These are phyloP conservation scores for Hypoxylon sp. DNA, from an alignment of 2,329 filamentous ascomycete species.

Conservation along the genomic window DNA sequence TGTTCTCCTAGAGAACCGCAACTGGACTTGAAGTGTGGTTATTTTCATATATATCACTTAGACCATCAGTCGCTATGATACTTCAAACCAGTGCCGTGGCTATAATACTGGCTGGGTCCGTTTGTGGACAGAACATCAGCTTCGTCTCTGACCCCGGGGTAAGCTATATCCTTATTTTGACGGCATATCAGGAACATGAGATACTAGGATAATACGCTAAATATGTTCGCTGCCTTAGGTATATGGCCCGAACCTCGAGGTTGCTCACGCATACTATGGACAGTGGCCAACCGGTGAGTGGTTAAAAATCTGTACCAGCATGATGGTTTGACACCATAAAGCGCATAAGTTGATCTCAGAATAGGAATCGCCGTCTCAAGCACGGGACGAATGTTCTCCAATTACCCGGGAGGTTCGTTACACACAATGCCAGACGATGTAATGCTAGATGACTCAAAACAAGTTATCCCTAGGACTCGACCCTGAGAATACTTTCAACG, in stretches of 20 bases:
- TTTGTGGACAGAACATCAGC: conserved; percentile 24
- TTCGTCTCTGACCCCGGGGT: conserved; percentile 36
- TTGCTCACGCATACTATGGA: conserved; percentile 59
- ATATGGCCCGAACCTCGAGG: conserved; percentile 54
- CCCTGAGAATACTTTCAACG: conserved; percentile 52
- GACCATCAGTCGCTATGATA: neutral
- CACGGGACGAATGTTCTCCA: conserved; percentile 59
- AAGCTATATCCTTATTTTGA: neutral
- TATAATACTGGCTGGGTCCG: neutral
- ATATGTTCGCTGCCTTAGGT: conserved; percentile 27
- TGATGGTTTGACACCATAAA: neutral
- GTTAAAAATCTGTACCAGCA: too few relatives aligned
- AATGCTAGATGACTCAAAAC: neutral
- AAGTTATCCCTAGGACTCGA: conserved; percentile 51
- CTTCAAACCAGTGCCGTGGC: neutral
- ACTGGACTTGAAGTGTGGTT: neutral
- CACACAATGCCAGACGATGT: neutral
- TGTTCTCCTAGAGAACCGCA: neutral
- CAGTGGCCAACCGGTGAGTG: conserved; percentile 54
- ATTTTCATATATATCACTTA: too few relatives aligned
- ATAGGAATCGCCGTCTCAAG: conserved; percentile 58
- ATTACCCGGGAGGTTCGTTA: conserved; percentile 52
- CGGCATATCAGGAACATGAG: too few relatives aligned
- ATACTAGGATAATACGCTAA: neutral
- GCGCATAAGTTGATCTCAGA: neutral